Evolutionary conservation across 2,329 filamentous ascomycete genomes (phyloP).

Genomic region (Alternaria infectoria): DNA sequence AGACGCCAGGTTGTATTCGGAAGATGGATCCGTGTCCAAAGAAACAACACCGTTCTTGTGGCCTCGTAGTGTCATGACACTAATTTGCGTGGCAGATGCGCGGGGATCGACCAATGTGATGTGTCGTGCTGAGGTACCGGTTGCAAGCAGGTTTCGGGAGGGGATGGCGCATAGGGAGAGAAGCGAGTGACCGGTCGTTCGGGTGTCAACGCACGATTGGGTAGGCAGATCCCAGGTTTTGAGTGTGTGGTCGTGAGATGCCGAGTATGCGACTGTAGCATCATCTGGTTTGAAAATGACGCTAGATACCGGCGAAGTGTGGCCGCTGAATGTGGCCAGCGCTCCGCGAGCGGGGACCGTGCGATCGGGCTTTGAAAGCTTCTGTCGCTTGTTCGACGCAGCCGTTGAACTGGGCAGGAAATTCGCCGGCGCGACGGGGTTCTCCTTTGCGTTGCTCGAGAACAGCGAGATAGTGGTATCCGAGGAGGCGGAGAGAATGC

Average conservation of each 20-base stretch:
- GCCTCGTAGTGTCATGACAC: constrained; percentile 88
- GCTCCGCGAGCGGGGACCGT: constrained; percentile 77
- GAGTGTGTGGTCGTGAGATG: constrained; percentile 88
- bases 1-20: constrained; percentile 82
- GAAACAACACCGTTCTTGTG: constrained; percentile 76
- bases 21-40: constrained; percentile 67
- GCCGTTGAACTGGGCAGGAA: constrained; percentile 71
- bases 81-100: constrained; percentile 74
- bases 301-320: constrained; percentile 77
- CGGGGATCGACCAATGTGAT: constrained; percentile 94
- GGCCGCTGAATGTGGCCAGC: constrained; percentile 72
- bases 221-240: constrained; percentile 92
- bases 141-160: constrained; percentile 67
- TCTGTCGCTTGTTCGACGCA: constrained; percentile 75
- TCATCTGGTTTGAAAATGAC: constrained; percentile 86
- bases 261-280: constrained; percentile 86
- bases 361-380: constrained; percentile 65
- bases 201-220: constrained; percentile 75
- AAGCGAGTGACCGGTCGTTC: constrained; percentile 83
- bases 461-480: constrained; percentile 89
- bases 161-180: constrained; percentile 78
- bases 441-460: constrained; percentile 78
- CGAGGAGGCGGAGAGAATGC: constrained; percentile 83
- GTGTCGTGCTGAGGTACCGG: constrained; percentile 83
- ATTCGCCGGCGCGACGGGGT: constrained; percentile 73